A percentile compares a stretch with the other conserved stretches of the same genome.
Evolutionary conservation across 2,329 filamentous ascomycete species (phyloP).

Genomic region (Diaporthe citri): DNA sequence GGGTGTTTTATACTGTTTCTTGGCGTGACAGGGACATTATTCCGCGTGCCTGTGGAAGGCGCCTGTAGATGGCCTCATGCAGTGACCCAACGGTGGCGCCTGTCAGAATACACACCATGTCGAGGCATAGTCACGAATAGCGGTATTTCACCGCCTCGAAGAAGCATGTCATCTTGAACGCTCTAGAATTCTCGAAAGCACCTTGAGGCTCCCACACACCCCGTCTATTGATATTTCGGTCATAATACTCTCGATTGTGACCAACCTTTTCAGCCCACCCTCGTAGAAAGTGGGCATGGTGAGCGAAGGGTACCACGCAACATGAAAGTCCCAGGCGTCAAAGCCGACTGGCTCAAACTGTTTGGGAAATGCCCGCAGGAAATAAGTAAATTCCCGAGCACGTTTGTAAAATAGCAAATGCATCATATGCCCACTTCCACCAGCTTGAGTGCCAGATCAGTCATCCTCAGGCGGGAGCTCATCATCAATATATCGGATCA

Average conservation of each 20-base stretch:
- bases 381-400: background rate
- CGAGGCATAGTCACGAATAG: background rate
- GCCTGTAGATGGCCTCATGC: background rate
- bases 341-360: background rate
- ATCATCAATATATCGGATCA: constrained; percentile 96
- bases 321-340: background rate
- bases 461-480: constrained; percentile 98
- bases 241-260: background rate
- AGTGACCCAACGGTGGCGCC: constrained; percentile 5
- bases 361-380: background rate
- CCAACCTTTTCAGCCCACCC: background rate
- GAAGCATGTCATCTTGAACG: background rate
- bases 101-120: background rate
- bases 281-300: background rate
- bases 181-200: background rate
- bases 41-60: background rate
- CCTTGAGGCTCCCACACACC: background rate
- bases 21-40: background rate
- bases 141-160: background rate
- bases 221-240: background rate
- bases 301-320: background rate
- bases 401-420: background rate
- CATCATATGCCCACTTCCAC: too few relatives aligned
- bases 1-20: background rate
- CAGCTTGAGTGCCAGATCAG: constrained; percentile 59